phyloP scores from a whole-genome alignment of 768 basidiomycete species.

The Naganishia vishniacii region DNA sequence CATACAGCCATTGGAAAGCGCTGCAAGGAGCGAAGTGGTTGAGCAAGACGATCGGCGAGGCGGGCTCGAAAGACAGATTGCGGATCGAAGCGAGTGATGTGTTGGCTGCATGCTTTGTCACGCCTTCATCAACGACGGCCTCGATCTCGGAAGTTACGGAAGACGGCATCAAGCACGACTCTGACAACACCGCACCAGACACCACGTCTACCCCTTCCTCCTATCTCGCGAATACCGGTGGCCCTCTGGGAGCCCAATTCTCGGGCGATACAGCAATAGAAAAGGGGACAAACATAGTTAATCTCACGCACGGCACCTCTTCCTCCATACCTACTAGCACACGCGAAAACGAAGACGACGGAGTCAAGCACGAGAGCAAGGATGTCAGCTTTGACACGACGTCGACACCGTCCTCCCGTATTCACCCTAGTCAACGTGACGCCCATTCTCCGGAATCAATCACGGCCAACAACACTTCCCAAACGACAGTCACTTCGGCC shows the following conservation, averaged over 20 bases:
- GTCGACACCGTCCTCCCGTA: conserved; percentile 27
- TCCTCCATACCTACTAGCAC: neutral
- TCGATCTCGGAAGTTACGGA: neutral
- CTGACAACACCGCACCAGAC: conserved; percentile 20
- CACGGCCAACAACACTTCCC: conserved; percentile 35
- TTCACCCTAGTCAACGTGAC: conserved; percentile 20
- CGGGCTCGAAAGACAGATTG: conserved; percentile 37
- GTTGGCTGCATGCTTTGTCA: conserved; percentile 14
- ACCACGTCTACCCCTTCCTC: conserved; percentile 16
- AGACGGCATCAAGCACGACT: neutral
- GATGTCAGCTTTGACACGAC: conserved; percentile 25
- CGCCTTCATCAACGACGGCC: neutral
- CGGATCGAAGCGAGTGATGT: conserved; percentile 29
- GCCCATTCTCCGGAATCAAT: conserved; percentile 18
- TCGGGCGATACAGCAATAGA: conserved; percentile 3
- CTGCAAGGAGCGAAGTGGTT: conserved; percentile 47
- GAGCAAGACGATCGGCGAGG: conserved; percentile 21
- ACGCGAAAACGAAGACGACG: conserved; percentile 2
- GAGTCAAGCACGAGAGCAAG: conserved; percentile 10
- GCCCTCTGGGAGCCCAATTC: neutral
- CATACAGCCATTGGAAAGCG: conserved; percentile 49
- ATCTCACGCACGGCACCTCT: neutral
- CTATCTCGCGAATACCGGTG: neutral
- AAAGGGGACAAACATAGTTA: conserved; percentile 7
- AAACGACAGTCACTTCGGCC: conserved; percentile 30